Base-by-base conservation (phyloP, 2,329 filamentous ascomycete genomes). In the Cercospora zeina region DNA sequence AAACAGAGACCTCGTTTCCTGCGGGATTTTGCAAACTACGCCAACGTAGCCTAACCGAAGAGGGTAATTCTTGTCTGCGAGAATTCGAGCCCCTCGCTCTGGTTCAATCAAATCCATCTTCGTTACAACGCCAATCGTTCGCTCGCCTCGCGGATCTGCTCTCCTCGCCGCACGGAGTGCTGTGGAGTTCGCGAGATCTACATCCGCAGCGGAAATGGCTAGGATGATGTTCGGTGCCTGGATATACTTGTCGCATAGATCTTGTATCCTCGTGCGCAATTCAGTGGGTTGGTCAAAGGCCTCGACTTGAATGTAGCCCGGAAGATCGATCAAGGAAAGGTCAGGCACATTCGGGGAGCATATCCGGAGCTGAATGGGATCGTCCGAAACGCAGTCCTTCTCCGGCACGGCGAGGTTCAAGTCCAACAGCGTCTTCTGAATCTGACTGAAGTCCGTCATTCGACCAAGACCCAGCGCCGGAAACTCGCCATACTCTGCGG, bases 41-140 rank as follows among this genome's bases (percentile, higher is more conserved):
- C 95, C 95, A 3, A 99, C 93, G 71, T 99, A 99, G 3, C 95
- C 95, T 3, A 99, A 81, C n/a, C 95, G 85, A 31, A 99, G 82
- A 42, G 95, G 93, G 72, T 99, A 99, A 75, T 97, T 96, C 73
- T 87, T 89, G 75, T 99, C 93, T 27, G 83, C 87, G 19, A 99
- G 81, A 33, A 99, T 91, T 36, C 85, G 83, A 13, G 86, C 84
- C 31, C 93, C 95, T 62, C 93, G 87, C 7, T 82, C 80, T 2
- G 95, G 84, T 69, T 97, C 93, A 7, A 99, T 93, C 21, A 99
- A 82, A 72, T 99, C 95, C 93, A 99, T 97, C 79, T 99, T 99
- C 2, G 95, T 99, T 45, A 99, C 88, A n/a, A 99, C 95, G 49
- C 95, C 95, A 72, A 99, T 99, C 0, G 95, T 99, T 65, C 95